Conservation (phyloP, 345 rosid species). For the Acer campestre region DNA sequence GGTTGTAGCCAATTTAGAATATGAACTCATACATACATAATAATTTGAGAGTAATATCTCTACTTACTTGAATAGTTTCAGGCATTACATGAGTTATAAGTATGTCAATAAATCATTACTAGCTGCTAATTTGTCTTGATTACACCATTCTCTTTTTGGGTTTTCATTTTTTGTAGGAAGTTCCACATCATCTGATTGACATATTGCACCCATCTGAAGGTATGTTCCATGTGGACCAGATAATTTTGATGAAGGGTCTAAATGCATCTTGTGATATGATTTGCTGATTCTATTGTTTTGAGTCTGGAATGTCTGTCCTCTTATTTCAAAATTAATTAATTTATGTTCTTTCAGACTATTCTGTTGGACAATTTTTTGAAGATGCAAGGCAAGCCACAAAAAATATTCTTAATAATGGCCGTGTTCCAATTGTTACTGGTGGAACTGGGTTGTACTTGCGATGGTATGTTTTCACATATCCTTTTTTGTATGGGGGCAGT, state of each 20-base stretch:
- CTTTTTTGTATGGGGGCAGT: constrained; percentile 19
- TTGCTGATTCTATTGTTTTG: neutral
- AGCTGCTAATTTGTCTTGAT: too few species aligned
- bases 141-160: too few species aligned
- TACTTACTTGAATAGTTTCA: too few species aligned
- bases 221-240: constrained; percentile 23
- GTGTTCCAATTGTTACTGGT: constrained; percentile 82
- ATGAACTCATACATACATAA: neutral
- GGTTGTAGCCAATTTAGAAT: neutral
- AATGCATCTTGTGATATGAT: constrained; percentile 12
- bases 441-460: constrained; percentile 94
- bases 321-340: neutral
- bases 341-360: constrained; percentile 59
- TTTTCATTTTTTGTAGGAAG: constrained; percentile 60
- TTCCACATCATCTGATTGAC: constrained; percentile 86
- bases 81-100: too few species aligned
- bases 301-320: constrained; percentile 5
- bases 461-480: constrained; percentile 55
- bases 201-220: constrained; percentile 87
- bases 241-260: constrained; percentile 13
- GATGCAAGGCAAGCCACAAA: constrained; percentile 77
- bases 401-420: constrained; percentile 60
- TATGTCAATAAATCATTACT: too few species aligned
- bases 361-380: constrained; percentile 73
- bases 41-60: neutral